These are phyloP conservation scores for Aspergillus campestris DNA, from an alignment of 495 filamentous ascomycete species.

Conservation along the genomic window DNA sequence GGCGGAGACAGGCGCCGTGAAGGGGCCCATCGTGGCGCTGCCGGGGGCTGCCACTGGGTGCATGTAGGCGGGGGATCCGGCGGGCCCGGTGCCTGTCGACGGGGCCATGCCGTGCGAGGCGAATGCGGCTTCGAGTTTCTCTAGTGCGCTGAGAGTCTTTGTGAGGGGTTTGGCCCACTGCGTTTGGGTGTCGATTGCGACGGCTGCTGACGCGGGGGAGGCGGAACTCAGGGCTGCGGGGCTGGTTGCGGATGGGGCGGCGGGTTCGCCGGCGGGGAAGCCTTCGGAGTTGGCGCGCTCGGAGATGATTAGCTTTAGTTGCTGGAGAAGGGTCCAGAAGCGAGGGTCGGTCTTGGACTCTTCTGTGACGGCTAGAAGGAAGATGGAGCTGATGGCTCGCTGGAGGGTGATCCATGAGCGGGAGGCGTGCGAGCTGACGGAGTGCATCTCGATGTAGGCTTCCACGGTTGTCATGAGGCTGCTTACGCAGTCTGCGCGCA, in stretches of 20 bases:
- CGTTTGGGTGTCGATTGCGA: constrained; percentile 28
- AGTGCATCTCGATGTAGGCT: constrained; percentile 39
- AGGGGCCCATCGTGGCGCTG: constrained; percentile 2
- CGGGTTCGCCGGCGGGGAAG: constrained; percentile 15
- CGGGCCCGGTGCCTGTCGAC: constrained; percentile 4
- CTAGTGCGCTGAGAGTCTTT: constrained; percentile 38
- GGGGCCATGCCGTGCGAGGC: constrained; percentile 14
- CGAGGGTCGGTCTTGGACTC: constrained; percentile 32
- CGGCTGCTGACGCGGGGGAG: constrained; percentile 19
- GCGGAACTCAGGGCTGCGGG: constrained; percentile 15
- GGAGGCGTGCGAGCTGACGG: constrained; percentile 33
- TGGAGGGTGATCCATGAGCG: constrained; percentile 42
- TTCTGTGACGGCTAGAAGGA: constrained; percentile 38
- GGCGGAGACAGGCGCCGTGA: constrained; percentile 15
- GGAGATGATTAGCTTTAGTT: constrained; percentile 36
- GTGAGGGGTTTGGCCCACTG: constrained; percentile 42
- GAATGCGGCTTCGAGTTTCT: constrained; percentile 37
- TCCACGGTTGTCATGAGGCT: constrained; percentile 38
- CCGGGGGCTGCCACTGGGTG: constrained; percentile 4
- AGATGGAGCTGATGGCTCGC: constrained; percentile 40
- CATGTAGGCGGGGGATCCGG: constrained; percentile 11
- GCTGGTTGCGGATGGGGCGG: constrained; percentile 7
- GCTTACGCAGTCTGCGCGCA: constrained; percentile 36
- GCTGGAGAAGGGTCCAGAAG: constrained; percentile 32
- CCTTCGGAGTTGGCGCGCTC: constrained; percentile 33